Evolutionary conservation across 2,329 filamentous ascomycete species (phyloP).

Genomic region (Tothia fuscella): DNA sequence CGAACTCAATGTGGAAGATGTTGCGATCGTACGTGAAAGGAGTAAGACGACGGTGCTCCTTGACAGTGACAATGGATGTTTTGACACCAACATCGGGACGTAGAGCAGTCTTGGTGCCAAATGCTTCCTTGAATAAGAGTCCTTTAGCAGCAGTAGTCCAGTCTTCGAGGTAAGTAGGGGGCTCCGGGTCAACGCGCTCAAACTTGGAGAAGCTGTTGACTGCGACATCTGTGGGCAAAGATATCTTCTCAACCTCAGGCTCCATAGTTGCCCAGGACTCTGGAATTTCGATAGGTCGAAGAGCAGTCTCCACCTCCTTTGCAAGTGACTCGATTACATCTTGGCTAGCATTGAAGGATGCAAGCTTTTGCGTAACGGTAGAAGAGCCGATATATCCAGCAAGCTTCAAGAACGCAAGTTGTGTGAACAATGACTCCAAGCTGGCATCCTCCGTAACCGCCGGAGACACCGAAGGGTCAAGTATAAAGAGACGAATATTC

Average conservation of each 20-base stretch:
- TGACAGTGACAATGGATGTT: constrained; percentile 78
- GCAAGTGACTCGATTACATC: constrained; percentile 41
- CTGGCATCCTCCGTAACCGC: constrained; percentile 53
- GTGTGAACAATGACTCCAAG: constrained; percentile 55
- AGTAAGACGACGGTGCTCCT: constrained; percentile 90
- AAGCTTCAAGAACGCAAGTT: constrained; percentile 74
- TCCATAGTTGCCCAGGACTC: constrained; percentile 67
- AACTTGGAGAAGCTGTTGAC: constrained; percentile 74
- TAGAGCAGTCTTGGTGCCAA: constrained; percentile 58
- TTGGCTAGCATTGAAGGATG: constrained; percentile 44
- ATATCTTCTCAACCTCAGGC: constrained; percentile 40
- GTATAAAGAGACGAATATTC: constrained; percentile 56
- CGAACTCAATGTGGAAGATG: constrained; percentile 99
- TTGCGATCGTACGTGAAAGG: constrained; percentile 86
- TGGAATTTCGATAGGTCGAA: constrained; percentile 64
- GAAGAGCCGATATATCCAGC: constrained; percentile 54
- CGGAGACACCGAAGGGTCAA: constrained; percentile 60
- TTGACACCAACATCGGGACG: constrained; percentile 78
- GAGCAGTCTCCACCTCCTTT: constrained; percentile 51
- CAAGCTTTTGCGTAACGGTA: constrained; percentile 54
- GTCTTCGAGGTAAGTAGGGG: constrained; percentile 52
- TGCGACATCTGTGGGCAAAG: constrained; percentile 53
- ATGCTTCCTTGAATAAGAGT: constrained; percentile 89
- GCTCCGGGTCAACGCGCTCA: constrained; percentile 62
- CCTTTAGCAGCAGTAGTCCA: constrained; percentile 82